Evolutionary conservation across 1,284 basidiomycete species (phyloP).

Genomic region (Porodaedalea pini): DNA sequence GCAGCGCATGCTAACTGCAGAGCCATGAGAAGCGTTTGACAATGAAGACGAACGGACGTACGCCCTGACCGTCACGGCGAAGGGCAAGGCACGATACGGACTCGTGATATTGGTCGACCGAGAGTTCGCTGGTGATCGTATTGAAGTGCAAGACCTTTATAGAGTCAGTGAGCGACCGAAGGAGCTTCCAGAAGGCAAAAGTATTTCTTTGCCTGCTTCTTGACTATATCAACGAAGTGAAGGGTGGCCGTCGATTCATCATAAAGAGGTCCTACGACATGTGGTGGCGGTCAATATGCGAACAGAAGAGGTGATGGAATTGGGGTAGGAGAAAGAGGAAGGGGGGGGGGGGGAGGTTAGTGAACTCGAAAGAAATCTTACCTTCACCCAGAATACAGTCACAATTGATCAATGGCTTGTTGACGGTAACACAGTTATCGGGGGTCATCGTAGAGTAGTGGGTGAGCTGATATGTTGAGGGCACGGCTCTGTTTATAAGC

Average conservation of each 20-base stretch:
- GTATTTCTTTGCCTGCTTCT: conserved; percentile 43
- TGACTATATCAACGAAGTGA: conserved; percentile 66
- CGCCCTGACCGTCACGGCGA: conserved; percentile 43
- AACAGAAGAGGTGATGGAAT: conserved; percentile 17
- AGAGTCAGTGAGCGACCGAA: background rate
- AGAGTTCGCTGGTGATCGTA: conserved; percentile 36
- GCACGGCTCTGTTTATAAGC: conserved; percentile 11
- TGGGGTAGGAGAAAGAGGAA: conserved; percentile 11
- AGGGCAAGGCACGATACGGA: conserved; percentile 53
- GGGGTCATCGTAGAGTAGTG: conserved; percentile 6
- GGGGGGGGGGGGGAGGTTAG: background rate
- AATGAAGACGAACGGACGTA: conserved; percentile 27
- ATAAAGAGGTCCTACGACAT: conserved; percentile 52
- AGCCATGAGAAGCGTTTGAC: background rate
- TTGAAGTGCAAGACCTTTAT: conserved; percentile 54
- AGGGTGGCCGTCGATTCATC: conserved; percentile 48
- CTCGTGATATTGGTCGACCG: conserved; percentile 46
- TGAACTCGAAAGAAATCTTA: conserved; percentile 27
- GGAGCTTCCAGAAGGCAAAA: background rate
- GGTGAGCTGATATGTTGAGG: background rate
- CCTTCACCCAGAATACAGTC: conserved; percentile 67
- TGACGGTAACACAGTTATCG: conserved; percentile 27
- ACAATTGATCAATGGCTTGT: conserved; percentile 49
- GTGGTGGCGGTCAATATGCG: background rate
- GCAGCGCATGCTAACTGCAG: conserved; percentile 54